These are phyloP conservation scores for Irineochytrium annulatum DNA, from an alignment of 192 early-diverging fungal genomes.

Conservation along the genomic window DNA sequence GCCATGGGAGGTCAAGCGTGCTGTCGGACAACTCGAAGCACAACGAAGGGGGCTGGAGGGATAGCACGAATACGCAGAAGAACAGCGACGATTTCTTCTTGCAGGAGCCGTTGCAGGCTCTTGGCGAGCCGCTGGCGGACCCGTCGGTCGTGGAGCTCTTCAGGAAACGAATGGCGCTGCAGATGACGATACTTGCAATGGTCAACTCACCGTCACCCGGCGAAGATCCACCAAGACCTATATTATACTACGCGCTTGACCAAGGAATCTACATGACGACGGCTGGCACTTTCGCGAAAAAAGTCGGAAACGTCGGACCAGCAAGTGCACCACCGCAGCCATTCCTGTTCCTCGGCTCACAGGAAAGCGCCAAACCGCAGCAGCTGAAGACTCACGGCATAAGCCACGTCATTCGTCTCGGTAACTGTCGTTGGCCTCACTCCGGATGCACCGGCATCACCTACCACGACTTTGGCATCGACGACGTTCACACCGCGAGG, in stretches of 20 bases:
- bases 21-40: too few relatives aligned
- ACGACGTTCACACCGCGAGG: neutral
- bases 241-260: too few relatives aligned
- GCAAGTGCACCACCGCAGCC: too few relatives aligned
- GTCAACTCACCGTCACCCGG: neutral
- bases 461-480: neutral
- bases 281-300: neutral
- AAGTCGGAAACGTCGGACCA: neutral
- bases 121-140: neutral
- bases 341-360: constrained; percentile 3
- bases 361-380: neutral
- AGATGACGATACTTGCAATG: neutral
- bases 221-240: constrained; percentile 1
- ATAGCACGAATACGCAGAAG: neutral
- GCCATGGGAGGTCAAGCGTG: too few relatives aligned
- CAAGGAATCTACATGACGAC: neutral
- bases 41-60: neutral
- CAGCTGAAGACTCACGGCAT: neutral
- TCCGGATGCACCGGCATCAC: neutral
- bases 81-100: neutral
- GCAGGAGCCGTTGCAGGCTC: neutral
- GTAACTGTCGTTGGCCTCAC: constrained; percentile 2
- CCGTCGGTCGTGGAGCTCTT: neutral
- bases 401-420: neutral
- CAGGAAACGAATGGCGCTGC: neutral